Base-by-base conservation (phyloP, 2,329 filamentous ascomycete species). In the Gliomastix tumulicola region DNA sequence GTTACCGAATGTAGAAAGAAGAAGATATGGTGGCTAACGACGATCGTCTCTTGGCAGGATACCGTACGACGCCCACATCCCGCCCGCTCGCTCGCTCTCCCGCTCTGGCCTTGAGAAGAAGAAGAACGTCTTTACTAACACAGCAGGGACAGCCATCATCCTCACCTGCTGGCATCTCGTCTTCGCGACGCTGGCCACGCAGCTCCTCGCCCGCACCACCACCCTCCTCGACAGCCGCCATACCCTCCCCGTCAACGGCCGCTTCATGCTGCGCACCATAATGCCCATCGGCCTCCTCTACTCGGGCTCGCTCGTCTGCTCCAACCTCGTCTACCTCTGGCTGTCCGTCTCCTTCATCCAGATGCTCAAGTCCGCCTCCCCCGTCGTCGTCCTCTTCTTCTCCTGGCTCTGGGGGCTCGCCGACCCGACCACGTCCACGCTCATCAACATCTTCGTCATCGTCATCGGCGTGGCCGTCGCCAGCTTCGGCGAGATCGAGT, bases 361-460 rank as follows among this genome's bases (percentile, higher is more conserved):
- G 63, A 83, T 84, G 76, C 68, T 84, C 50, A 84, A 71, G 73
- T 76, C 81, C 39, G 78, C 74, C 32, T 77, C 76, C 6, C 80
- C 81, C 20, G 79, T 84, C 40, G 77, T 74, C 36, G 79, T 82
- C 17, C 70, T 85, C 35, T 60, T 84, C 49, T 68, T 73, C 32
- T 76, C 74, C n/a, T 85, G 79, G 78, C 54, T 66, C 39, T 74
- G 68, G 64, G 59, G 69, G 33, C 61, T 75, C 19, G 65, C 71
- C 35, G 55, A 67, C 28, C 70, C 71, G 22, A 67, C 60, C 27
- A 48, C 59, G 32, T 53, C 55, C 34, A 63, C 63, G 3, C 57
- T 74, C 32, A 42, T 62, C 48, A 73, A 74, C 48, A 59, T 76
- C 34, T 45, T 69, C 38, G 49, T 74, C 50, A 75, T 77, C 38